These are phyloP conservation scores for Solanum ossicruentum DNA, from an alignment of 257 asterid species.

Conservation along the genomic window DNA sequence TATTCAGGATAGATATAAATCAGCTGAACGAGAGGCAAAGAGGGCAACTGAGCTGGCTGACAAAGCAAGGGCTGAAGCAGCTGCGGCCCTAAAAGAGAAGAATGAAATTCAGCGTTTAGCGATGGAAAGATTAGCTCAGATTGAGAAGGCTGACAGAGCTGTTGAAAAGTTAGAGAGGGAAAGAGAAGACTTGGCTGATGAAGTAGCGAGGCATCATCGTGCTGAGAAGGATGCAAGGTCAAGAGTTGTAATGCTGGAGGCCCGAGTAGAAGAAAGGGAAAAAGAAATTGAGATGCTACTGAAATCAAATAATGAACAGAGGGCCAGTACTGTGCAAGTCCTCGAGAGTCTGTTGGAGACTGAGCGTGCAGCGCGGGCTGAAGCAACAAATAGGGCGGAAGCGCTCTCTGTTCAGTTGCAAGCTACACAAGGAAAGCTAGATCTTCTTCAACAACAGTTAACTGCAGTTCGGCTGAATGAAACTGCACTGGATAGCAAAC, in stretches of 20 bases:
- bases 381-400: conserved; percentile 79
- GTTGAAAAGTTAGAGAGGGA: conserved; percentile 64
- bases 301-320: conserved; percentile 57
- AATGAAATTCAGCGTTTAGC: conserved; percentile 54
- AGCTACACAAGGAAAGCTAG: conserved; percentile 67
- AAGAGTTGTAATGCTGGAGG: conserved; percentile 55
- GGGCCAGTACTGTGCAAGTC: conserved; percentile 62
- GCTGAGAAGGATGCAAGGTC: conserved; percentile 67
- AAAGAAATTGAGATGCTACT: conserved; percentile 63
- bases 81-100: conserved; percentile 68
- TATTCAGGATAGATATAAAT: conserved; percentile 64
- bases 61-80: conserved; percentile 86
- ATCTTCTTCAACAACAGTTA: conserved; percentile 64
- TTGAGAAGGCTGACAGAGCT: conserved; percentile 66
- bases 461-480: conserved; percentile 56
- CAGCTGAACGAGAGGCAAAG: conserved; percentile 78
- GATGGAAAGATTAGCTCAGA: conserved; percentile 76
- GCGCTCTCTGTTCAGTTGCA: conserved; percentile 81
- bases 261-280: conserved; percentile 61
- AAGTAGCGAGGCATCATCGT: conserved; percentile 41
- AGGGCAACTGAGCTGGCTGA: conserved; percentile 86
- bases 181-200: conserved; percentile 39
- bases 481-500: conserved; percentile 42
- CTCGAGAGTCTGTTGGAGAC: conserved; percentile 59
- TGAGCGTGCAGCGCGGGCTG: conserved; percentile 77